Evolutionary conservation across 2,329 filamentous ascomycete species (phyloP), one percentile per base, ranked within the genome.

Genomic region (Alternaria angustiovoidea): DNA sequence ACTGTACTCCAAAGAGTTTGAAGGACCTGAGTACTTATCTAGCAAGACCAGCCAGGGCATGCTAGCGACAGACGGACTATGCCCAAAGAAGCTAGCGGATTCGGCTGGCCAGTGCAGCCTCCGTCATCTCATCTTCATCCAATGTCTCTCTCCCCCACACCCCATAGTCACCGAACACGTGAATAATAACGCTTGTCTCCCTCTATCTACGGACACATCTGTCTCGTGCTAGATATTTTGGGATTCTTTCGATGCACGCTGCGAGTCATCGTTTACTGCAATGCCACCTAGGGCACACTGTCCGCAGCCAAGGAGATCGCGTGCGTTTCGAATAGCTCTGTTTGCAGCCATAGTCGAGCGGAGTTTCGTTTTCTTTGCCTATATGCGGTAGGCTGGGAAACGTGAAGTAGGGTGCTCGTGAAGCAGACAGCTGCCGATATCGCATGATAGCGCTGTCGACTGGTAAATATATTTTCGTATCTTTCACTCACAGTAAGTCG

Each of bases 1-100:
- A 0, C 30, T 11, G 30, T 32, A 12, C 9, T 12, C 0, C 0
- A 12, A 12, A 12, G 30, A 32, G 11, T 12, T 32, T 4, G 0
- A 12, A 32, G 5, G 9, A 12, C 9, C 30, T 32, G 11, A 32
- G 0, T 0, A 32, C 11, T 12, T 9, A 9, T 9, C 30, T 9
- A 9, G 5, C 11, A 11, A 12, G 9, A 32, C 12, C 14, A 36
- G 14, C 32, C 32, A 14, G 0, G 32, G 12, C 14, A 16, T 14
- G 12, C 32, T 14, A 39, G n/a, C n/a, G 3, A 5, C 4, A 20
- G 4, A 20, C 2, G n/a, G n/a, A 11, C 32, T 20, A 18, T 38
- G 22, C 7, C 20, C 4, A 11, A 39, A n/a, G 32, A 36, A 39
- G 32, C 32, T 51, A 39, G 41, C 16, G 1, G 18, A n/a, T 18